Evolutionary conservation across 345 rosid genomes (phyloP).

Genomic region (Citrus sp.): DNA sequence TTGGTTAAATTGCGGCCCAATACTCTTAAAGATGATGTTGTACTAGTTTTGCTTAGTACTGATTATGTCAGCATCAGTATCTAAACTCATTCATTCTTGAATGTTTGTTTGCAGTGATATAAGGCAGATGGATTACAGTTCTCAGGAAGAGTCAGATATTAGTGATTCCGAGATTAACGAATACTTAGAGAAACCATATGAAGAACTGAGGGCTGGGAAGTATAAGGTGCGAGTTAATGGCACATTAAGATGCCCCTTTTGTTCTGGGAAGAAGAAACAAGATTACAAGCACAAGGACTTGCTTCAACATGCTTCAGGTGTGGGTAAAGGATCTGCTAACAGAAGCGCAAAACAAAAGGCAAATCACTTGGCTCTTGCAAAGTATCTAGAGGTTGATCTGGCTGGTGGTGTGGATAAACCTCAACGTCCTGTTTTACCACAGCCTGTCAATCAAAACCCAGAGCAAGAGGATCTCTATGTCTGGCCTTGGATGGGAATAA

Average conservation of each 20-base stretch:
- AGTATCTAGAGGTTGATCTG: slow-evolving; percentile 58
- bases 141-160: slow-evolving; percentile 76
- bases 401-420: slow-evolving; percentile 42
- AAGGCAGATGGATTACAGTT: slow-evolving; percentile 50
- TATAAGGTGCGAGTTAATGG: slow-evolving; percentile 63
- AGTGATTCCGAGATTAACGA: slow-evolving; percentile 77
- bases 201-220: slow-evolving; percentile 38
- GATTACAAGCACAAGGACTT: slow-evolving; percentile 74
- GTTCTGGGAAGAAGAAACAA: slow-evolving; percentile 87
- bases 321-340: slow-evolving; percentile 71
- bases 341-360: slow-evolving; percentile 76
- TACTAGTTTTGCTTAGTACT: neutral
- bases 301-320: slow-evolving; percentile 85
- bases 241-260: slow-evolving; percentile 72
- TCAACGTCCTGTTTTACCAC: slow-evolving; percentile 21
- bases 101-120: neutral
- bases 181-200: slow-evolving; percentile 57
- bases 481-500: slow-evolving; percentile 87
- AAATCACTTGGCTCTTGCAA: slow-evolving; percentile 70
- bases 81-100: neutral
- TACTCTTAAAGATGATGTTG: neutral
- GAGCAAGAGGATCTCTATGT: slow-evolving; percentile 47
- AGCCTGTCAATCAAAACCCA: slow-evolving; percentile 21
- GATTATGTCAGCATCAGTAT: neutral
- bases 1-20: too few species aligned